Evolutionary conservation across 768 basidiomycete species (phyloP), one percentile per base, ranked within the genome.

Genomic region (Hemileccinum impolitum): DNA sequence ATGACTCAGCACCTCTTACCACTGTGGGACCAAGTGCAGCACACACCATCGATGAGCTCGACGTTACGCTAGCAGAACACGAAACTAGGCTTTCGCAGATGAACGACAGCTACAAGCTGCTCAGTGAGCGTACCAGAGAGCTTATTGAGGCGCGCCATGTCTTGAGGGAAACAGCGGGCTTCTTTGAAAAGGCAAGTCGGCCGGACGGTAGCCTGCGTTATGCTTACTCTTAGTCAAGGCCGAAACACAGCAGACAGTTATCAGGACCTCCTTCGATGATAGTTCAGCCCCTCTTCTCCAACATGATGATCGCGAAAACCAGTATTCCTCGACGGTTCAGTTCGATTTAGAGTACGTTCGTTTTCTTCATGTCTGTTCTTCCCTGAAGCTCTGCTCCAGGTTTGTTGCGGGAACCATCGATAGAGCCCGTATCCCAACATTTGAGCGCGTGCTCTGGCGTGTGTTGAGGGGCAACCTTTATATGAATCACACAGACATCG

Each of bases 371-470:
- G 32, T 23, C 4, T 32, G 15, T 9, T 28, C 45, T 23, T 47
- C 18, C 7, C 14, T 54, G 12, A 57, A 23, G 21, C 36, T 26
- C 12, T 51, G 4, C n/a, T 11, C 14, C 15, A 92, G 90, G 59
- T 99, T 99, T 60, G 88, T 99, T 19, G 86, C 96, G 4, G 96
- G 96, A 23, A 97, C 95, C 0, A 93, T 98, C 55, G 94, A 98
- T 61, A 90, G 96, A 39, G 74, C 85, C 9, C 85, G 94, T 48
- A 77, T 98, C 61, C 81, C 90, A 1, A 94, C 92, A 6, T 97
- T 99, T 46, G 96, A 99, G 70, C 87, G 96, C 15, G 90, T 99
- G 17, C 81, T 98, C 42, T 99, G 96, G 96, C 90, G 96, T 58
- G 91, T 98, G 30, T 79, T 98, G 17, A 86, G 96, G 51, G 96